Base-by-base conservation (phyloP, 805 yeast genomes). In the Cyberlindnera sargentensis region DNA sequence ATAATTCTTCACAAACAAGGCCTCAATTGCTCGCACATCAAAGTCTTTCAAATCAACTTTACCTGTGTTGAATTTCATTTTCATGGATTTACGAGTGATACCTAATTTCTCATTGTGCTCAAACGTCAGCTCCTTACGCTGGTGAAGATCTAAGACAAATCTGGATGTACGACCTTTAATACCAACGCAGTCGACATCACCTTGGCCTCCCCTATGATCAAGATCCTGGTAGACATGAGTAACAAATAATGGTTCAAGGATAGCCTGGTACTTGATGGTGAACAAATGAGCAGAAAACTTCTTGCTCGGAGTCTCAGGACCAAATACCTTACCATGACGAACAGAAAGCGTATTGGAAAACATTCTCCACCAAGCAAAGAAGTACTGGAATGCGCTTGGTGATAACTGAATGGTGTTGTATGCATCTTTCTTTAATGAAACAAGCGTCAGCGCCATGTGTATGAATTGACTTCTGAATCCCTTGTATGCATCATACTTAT, bases 331-430 rank as follows among this genome's bases (percentile, higher is more conserved):
- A 0, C 98, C 97, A 37, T 76, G 71, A 41, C 95, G 73, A 11
- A 88, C 75, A 0, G 98, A 96, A 23, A 90, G 67, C 43, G 82
- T 80, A 26, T 91, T 82, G n/a, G 82, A 75, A 62, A 91, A 91
- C 50, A 85, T 73, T 31, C 65, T 64, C 95, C 96, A 90, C 98
- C 98, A 93, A 4, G 62, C 58, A 55, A 78, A 80, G 65, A 93
- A 89, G 47, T 80, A 84, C 6, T 65, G 58, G 51, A 91, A 70
- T 0, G 81, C 73, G 4, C 67, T 68, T 2, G 96, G 95, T 3
- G 89, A 72, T 41, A 91, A 64, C 58, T 90, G 95, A 37, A 85
- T 72, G 1, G 89, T 71, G 63, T 90, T 91, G 52, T 80, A 80
- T 8, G 78, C 68, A 2, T 44, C 38, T 5, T 51, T 44, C 9